Evolutionary conservation across 2,329 filamentous ascomycete genomes (phyloP).

Genomic region (Arthrobotrys conoides): DNA sequence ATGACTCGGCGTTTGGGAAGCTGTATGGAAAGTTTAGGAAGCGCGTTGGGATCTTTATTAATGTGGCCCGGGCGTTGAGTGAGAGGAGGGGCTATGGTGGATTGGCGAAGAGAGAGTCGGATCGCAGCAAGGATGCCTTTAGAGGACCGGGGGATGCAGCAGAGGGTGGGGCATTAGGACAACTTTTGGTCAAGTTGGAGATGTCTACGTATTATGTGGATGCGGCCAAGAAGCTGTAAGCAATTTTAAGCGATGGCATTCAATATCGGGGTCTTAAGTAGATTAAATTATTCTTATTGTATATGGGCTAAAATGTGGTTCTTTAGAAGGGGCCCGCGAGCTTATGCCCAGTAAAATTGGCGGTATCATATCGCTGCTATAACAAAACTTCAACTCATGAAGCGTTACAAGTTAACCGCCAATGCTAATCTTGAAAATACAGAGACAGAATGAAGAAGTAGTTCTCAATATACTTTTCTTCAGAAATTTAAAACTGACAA

Average conservation of each 20-base stretch:
- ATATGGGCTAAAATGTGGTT: neutral
- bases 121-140: constrained; percentile 66
- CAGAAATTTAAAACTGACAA: neutral
- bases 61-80: constrained; percentile 77
- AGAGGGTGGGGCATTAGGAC: constrained; percentile 75
- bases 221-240: constrained; percentile 52
- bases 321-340: neutral
- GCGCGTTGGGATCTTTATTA: constrained; percentile 81
- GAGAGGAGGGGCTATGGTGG: constrained; percentile 74
- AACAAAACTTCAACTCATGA: constrained; percentile 14
- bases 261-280: neutral
- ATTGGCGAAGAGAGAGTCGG: constrained; percentile 66
- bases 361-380: constrained; percentile 6
- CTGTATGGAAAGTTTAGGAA: constrained; percentile 78
- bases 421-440: neutral
- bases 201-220: constrained; percentile 68
- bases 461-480: too few species aligned
- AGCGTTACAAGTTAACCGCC: constrained; percentile 17
- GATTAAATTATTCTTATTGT: constrained; percentile 14
- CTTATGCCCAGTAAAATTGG: constrained; percentile 31
- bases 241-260: constrained; percentile 3
- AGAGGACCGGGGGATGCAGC: constrained; percentile 64
- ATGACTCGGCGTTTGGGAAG: constrained; percentile 68
- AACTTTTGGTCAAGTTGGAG: constrained; percentile 79
- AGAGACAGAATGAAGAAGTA: neutral